Evolutionary conservation across 2,329 filamentous ascomycete species (phyloP), one percentile per base, ranked within the genome.

Genomic region (Hypoxylon sp.): DNA sequence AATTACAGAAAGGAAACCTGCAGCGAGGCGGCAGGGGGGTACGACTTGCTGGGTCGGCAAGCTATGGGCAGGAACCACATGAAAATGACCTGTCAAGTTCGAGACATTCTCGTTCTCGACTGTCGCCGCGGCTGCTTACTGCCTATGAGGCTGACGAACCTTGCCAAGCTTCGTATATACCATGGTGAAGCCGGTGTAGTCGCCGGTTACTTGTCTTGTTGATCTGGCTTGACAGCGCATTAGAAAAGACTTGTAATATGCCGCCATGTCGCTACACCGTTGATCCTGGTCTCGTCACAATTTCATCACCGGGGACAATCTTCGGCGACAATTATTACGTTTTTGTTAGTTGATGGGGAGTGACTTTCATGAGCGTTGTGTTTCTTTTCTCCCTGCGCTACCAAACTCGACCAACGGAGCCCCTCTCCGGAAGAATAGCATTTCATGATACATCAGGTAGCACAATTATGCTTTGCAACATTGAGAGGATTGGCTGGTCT

Each of bases 401-500:
- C 51, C 19, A 58, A 60, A 68, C 34, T 63, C 46, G 25, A 55
- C 34, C 30, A 36, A 41, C 55, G 67, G 60, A 65, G 63, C 55
- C 32, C 53, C 51, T 23, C 51, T 68, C 70, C 65, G 60, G 57
- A 23, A 63, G 49, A 68, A 66, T 65, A 51, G 38, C 46, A 62
- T 63, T 43, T 62, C 60, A 21, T 71, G 72, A 71, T 65, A 58
- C 55, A 60, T 73, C 70, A 70, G 60, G 72, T 73, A 59, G 67
- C 50, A 74, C 72, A 65, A 60, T 62, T 63, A 58, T 23, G 53
- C 49, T 51, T 62, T 66, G 64, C 60, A 58, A 60, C 63, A 63
- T 34, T 65, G 61, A 69, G 63, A 73, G 59, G 70, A 73, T 74
- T 73, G 72, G 69, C 65, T 61, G 45, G 61, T 69, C 68, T 72